Base-by-base conservation (phyloP, 176 grass and related monocot genomes). In the Cenchrus purpureus region DNA sequence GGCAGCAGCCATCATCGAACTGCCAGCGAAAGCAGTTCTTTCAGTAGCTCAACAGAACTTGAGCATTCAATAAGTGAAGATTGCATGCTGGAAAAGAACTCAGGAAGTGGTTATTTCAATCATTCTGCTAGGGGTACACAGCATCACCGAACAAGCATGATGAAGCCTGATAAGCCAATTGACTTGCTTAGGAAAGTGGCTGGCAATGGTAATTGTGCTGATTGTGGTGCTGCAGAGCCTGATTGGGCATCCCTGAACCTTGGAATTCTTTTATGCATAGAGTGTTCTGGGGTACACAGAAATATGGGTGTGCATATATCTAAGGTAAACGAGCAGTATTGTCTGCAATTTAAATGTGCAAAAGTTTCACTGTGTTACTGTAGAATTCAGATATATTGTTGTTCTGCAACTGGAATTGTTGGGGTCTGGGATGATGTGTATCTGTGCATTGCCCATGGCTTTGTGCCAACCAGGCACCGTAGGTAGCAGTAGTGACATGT, bases 221-320 rank as follows among this genome's bases (percentile, higher is more conserved):
- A 99, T 81, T 99, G 97, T 86, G 88, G 91, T 74, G 88, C 94
- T 58, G 34, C 84, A 65, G 97, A 97, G 78, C 94, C 94, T 87
- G 97, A 99, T 73, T 97, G 97, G 97, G 94, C 97, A 70, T 99
- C 97, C 44, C 74, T 99, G 34, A 99, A 99, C 81, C 94, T 99
- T 7, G 97, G 97, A 52, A 20, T 99, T 59, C 94, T 99, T 88
- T 65, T 99, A 62, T 97, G 97, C 83, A 99, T 99, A 37, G 97
- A 97, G 77, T 99, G 97, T 85, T 99, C 97, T 84, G 94, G 94
- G 44, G 97, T 99, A 40, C 97, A 97, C 55, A 87, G 97, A n/a
- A 99, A 99, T 88, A 94, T 99, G 80, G 97, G 97, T 57, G 97
- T 99, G 76, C 97, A 99, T 84, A 97, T 99, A 87, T 99, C 97